Evolutionary conservation across 169 alveolate genomes (phyloP).

Genomic region (Babesia divergens): DNA sequence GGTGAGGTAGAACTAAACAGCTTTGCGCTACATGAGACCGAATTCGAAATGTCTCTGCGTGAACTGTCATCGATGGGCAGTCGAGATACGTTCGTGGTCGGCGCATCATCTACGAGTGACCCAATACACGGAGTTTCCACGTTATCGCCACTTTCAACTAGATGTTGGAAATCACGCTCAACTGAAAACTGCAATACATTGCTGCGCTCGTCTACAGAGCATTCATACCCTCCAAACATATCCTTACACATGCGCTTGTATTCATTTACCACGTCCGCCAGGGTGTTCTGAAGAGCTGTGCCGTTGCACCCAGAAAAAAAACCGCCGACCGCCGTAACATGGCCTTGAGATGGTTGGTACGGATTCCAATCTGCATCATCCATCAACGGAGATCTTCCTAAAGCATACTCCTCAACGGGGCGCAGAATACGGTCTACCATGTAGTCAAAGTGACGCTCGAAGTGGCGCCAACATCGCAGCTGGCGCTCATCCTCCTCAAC

Average conservation of each 20-base stretch:
- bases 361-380: neutral
- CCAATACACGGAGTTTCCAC: slow-evolving; percentile 2
- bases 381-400: neutral
- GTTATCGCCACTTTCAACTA: neutral
- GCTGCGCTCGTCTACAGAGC: neutral
- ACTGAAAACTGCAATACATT: neutral
- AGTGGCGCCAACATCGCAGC: slow-evolving; percentile 20
- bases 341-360: neutral
- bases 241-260: slow-evolving; percentile 21
- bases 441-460: slow-evolving; percentile 30
- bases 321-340: neutral
- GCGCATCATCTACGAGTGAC: neutral
- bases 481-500: neutral
- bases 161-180: slow-evolving; percentile 4
- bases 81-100: neutral
- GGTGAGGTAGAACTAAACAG: too few species aligned
- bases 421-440: slow-evolving; percentile 15
- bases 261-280: neutral
- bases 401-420: slow-evolving; percentile 10
- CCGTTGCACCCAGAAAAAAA: neutral
- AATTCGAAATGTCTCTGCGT: neutral
- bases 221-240: slow-evolving; percentile 17
- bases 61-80: neutral
- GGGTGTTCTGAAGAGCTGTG: neutral
- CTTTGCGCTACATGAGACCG: too few species aligned